phyloP scores from a whole-genome alignment of 148 eudicot genomes.

The Cornus suecica region DNA sequence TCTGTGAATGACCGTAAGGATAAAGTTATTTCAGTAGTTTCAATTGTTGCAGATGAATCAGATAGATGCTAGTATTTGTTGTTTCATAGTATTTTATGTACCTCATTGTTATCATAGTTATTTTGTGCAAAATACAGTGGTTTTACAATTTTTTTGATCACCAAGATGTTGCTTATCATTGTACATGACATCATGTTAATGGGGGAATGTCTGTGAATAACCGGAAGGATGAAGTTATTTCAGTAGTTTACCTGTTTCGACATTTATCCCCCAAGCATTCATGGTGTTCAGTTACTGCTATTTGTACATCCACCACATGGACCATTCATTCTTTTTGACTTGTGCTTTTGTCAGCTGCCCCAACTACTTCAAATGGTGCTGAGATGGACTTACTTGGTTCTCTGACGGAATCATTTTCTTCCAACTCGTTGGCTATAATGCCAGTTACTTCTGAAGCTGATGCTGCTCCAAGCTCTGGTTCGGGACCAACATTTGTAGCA shows the following conservation, averaged over 20 bases:
- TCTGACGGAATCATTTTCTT: constrained; percentile 58
- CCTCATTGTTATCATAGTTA: not conserved
- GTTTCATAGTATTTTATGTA: not conserved
- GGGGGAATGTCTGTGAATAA: not conserved
- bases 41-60: too few species aligned
- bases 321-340: constrained; percentile 6
- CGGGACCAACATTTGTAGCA: constrained; percentile 43
- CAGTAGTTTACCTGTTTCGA: not conserved
- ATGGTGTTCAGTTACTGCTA: not conserved
- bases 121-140: not conserved
- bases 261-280: not conserved
- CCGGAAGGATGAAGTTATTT: not conserved
- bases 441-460: constrained; percentile 47
- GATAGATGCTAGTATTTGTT: too few species aligned
- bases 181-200: not conserved
- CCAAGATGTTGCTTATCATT: not conserved
- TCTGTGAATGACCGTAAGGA: not conserved
- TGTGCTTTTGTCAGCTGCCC: constrained; percentile 39
- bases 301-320: not conserved
- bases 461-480: constrained; percentile 21
- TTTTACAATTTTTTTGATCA: not conserved
- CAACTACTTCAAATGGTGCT: constrained; percentile 44
- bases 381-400: constrained; percentile 83
- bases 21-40: not conserved
- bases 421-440: constrained; percentile 57